Conservation (phyloP, 192 early-diverging fungal genomes). For the Linnemannia exigua region DNA sequence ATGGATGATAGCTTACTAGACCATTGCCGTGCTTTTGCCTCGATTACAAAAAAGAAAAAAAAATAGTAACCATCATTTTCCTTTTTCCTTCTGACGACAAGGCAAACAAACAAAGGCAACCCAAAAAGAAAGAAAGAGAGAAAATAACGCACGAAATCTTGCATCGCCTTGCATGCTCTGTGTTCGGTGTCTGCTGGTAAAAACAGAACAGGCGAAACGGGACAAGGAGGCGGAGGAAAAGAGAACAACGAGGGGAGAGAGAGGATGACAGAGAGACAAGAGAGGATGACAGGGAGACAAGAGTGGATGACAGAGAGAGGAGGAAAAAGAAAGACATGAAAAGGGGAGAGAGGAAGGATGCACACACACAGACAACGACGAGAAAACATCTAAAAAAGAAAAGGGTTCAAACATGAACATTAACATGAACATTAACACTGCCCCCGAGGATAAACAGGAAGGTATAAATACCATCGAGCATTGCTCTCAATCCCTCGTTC, state of each 20-base stretch:
- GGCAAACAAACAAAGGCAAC: no score
- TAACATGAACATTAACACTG: not conserved
- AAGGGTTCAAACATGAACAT: slow-evolving; percentile 5
- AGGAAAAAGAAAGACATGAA: no score
- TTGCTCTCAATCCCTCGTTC: slow-evolving; percentile 2
- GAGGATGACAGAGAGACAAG: not conserved
- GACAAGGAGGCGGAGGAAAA: slow-evolving; percentile 4
- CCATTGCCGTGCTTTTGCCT: not conserved
- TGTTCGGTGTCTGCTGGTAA: not conserved
- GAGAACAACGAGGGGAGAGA: not conserved
- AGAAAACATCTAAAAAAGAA: not conserved
- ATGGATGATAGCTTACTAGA: not conserved
- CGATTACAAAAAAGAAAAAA: not conserved
- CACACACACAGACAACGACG: no score
- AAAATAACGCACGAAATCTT: not conserved
- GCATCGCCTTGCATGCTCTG: not conserved
- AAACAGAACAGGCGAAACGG: slow-evolving; percentile 4
- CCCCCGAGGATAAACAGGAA: not conserved
- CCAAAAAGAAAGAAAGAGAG: not conserved
- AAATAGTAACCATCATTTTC: not conserved
- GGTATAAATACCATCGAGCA: slow-evolving; percentile 8
- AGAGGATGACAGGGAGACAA: not conserved
- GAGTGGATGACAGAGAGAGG: not conserved
- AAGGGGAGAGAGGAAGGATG: no score
- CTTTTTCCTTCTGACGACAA: not conserved